Conservation (phyloP, 2,329 filamentous ascomycete species). For the Pseudogymnoascus sp. region DNA sequence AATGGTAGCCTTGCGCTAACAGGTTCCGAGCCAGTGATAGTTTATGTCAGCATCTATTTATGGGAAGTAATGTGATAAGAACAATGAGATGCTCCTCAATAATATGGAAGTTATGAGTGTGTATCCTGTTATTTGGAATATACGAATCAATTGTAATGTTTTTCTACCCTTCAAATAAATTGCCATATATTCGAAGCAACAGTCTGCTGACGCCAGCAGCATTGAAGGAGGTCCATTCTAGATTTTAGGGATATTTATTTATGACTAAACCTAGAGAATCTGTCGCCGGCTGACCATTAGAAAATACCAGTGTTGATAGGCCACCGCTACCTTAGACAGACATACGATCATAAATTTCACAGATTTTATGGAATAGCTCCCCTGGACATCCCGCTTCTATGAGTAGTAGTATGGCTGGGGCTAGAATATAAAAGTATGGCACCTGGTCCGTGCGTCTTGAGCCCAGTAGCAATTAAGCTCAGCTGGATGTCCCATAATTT, state of each 20-base stretch:
- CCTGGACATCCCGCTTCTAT: neutral
- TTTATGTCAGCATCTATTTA: neutral
- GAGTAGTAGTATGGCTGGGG: too few species aligned
- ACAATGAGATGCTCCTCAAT: neutral
- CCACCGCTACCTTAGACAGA: neutral
- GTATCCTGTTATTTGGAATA: neutral
- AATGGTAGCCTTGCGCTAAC: conserved; percentile 9
- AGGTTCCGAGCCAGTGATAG: neutral
- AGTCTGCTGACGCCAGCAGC: neutral
- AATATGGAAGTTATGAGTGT: neutral
- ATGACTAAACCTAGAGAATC: neutral
- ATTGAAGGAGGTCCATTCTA: neutral
- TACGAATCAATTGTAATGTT: neutral
- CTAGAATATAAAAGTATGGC: neutral
- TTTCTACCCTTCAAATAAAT: neutral
- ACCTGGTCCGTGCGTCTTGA: neutral
- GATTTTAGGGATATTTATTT: neutral
- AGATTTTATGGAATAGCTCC: neutral
- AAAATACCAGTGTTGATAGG: neutral
- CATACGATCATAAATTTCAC: neutral
- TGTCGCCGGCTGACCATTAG: neutral
- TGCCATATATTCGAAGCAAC: neutral
- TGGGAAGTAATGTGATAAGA: neutral
- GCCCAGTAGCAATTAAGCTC: neutral
- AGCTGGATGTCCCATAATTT: neutral